Conservation (phyloP, 768 basidiomycete species). For the Pulveroboletus sp. region DNA sequence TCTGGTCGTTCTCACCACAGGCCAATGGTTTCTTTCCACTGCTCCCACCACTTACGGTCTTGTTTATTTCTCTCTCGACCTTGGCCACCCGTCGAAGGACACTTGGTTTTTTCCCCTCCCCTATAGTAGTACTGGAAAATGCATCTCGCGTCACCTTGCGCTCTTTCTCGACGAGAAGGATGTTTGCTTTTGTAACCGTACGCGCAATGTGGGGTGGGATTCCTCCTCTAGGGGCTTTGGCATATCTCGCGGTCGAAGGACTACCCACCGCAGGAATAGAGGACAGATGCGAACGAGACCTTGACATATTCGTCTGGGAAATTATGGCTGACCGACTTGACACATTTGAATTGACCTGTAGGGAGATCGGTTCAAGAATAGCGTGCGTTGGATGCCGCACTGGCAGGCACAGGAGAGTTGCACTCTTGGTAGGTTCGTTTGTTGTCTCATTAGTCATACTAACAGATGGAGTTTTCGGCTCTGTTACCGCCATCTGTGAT, state of each 20-base stretch:
- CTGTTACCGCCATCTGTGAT: neutral
- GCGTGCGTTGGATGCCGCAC: neutral
- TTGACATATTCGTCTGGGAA: constrained; percentile 1
- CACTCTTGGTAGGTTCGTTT: neutral
- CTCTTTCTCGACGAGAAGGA: constrained; percentile 23
- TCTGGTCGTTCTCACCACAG: constrained; percentile 73
- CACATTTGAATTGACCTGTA: neutral
- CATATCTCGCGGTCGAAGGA: neutral
- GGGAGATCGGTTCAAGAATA: constrained; percentile 2
- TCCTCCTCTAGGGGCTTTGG: constrained; percentile 26
- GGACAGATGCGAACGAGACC: neutral
- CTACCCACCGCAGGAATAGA: neutral
- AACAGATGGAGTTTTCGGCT: neutral
- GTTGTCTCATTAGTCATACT: neutral
- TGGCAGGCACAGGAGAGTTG: neutral
- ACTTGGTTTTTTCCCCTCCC: constrained; percentile 22
- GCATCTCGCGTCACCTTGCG: constrained; percentile 16
- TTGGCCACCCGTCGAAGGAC: constrained; percentile 16
- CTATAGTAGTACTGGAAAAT: neutral
- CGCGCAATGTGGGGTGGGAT: constrained; percentile 30
- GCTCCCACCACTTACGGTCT: neutral
- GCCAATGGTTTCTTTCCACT: constrained; percentile 38
- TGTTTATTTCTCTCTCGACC: constrained; percentile 1
- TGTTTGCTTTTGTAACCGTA: constrained; percentile 26
- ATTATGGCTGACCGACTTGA: neutral